Conservation (phyloP, 768 basidiomycete species). For the Tulasnella sp. region DNA sequence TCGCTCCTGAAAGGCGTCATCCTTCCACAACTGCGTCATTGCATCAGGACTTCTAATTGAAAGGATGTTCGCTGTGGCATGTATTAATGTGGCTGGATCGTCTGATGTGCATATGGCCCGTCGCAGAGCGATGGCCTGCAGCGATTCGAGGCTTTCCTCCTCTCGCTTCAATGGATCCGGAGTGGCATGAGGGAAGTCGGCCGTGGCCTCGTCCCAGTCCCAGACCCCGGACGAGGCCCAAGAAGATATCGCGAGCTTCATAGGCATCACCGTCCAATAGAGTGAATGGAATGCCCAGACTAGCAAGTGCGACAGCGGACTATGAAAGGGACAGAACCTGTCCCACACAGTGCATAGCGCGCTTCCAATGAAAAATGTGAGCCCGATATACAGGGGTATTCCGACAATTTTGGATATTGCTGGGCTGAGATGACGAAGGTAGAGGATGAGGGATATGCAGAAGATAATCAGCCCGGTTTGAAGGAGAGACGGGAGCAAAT, state of each 20-base stretch:
- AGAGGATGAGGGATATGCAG: neutral
- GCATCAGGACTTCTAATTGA: neutral
- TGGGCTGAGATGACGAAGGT: neutral
- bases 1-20: neutral
- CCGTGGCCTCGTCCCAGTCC: too few relatives aligned
- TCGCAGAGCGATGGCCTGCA: neutral
- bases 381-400: neutral
- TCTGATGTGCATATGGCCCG: neutral
- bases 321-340: neutral
- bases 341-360: neutral
- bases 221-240: too few relatives aligned
- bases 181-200: too few relatives aligned
- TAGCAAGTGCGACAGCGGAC: neutral
- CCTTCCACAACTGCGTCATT: neutral
- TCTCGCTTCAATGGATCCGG: neutral
- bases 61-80: neutral
- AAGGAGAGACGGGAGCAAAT: neutral
- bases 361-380: neutral
- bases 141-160: neutral
- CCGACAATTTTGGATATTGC: neutral
- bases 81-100: neutral
- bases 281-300: neutral
- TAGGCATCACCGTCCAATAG: neutral
- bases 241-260: too few relatives aligned
- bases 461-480: neutral